Evolutionary conservation across 2,329 filamentous ascomycete genomes (phyloP).

Genomic region (Hypoxylon sp.): DNA sequence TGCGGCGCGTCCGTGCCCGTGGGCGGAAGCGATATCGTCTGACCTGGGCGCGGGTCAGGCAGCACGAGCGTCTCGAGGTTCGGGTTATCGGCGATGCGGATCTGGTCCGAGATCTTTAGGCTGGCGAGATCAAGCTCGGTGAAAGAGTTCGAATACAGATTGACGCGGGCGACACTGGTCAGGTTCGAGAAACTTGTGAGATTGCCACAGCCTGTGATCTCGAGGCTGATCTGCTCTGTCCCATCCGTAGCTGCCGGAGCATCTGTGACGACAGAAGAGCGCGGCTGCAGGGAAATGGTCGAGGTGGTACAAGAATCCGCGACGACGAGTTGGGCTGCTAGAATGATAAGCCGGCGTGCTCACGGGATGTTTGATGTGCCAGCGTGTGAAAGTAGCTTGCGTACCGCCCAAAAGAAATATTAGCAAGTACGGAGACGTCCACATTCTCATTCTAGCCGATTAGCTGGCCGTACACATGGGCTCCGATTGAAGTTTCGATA

Average conservation of each 20-base stretch:
- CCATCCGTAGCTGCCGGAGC: background rate
- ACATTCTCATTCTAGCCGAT: conserved; percentile 12
- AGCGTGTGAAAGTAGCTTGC: background rate
- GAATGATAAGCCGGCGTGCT: background rate
- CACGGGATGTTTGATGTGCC: background rate
- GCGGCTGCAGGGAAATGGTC: conserved; percentile 15
- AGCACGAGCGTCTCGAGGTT: conserved; percentile 26
- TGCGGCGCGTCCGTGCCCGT: conserved; percentile 29
- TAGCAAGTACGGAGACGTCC: background rate
- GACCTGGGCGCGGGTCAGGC: conserved; percentile 20
- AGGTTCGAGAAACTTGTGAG: conserved; percentile 8
- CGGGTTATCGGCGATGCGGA: conserved; percentile 27
- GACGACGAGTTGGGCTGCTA: conserved; percentile 12
- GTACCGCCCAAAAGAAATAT: conserved; percentile 3
- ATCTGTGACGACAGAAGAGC: background rate
- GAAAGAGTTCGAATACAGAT: conserved; percentile 26
- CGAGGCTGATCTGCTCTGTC: conserved; percentile 14
- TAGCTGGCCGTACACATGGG: background rate
- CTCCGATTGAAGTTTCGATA: background rate
- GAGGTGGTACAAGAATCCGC: conserved; percentile 27
- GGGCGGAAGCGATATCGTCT: conserved; percentile 23
- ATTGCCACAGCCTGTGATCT: conserved; percentile 25
- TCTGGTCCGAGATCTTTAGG: conserved; percentile 26
- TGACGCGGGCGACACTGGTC: conserved; percentile 19
- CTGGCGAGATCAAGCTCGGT: conserved; percentile 22